These are phyloP conservation scores for Cryptococcus neoformans DNA, from an alignment of 1,284 basidiomycete species.

Conservation along the genomic window DNA sequence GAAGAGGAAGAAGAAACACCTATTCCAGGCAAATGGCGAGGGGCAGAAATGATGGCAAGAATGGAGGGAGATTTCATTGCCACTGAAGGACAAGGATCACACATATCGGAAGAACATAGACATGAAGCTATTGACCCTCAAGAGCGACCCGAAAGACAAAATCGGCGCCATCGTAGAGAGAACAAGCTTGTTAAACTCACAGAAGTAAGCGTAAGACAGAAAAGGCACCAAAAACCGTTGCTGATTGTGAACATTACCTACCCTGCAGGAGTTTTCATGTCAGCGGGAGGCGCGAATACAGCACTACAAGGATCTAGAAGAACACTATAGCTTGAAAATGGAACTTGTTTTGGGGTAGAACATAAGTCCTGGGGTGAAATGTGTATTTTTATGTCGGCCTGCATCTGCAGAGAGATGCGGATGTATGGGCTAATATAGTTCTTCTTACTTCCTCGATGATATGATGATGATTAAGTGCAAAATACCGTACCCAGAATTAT, in stretches of 20 bases:
- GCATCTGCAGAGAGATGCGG: too few relatives aligned
- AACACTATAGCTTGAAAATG: conserved; percentile 18
- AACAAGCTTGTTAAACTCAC: neutral
- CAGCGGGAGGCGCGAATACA: conserved; percentile 17
- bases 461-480: too few relatives aligned
- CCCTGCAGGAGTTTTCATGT: conserved; percentile 11
- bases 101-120: neutral
- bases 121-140: neutral
- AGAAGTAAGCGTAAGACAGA: neutral
- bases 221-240: neutral
- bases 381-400: too few relatives aligned
- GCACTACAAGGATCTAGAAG: conserved; percentile 22
- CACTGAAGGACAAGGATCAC: neutral
- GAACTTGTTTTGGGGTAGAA: conserved; percentile 16
- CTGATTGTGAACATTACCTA: neutral
- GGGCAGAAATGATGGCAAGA: conserved; percentile 12
- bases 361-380: too few relatives aligned
- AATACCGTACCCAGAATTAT: too few relatives aligned
- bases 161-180: neutral
- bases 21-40: conserved; percentile 11
- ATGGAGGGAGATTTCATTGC: conserved; percentile 9
- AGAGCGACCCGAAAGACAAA: neutral
- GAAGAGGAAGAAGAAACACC: neutral
- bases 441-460: too few relatives aligned
- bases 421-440: too few relatives aligned